Conservation (phyloP, 257 asterid genomes). For the Perilla frutescens region DNA sequence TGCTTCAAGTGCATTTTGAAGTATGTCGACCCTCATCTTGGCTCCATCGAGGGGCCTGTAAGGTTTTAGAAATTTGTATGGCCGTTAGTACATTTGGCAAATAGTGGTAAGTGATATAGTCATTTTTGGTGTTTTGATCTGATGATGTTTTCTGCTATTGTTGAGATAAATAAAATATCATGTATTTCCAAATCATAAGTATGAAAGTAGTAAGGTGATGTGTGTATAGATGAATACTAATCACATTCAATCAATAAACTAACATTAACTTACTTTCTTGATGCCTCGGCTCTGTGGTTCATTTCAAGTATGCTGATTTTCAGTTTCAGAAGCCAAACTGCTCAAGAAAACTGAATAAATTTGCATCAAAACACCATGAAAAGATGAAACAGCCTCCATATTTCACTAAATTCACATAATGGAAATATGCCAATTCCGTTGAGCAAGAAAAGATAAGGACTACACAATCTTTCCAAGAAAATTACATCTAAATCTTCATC, state of each 20-base stretch:
- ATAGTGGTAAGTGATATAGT: neutral
- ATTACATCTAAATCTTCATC: conserved; percentile 5
- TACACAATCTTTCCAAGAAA: neutral
- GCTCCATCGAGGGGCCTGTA: neutral
- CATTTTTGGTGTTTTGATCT: neutral
- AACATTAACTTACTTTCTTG: neutral
- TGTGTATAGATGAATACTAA: too few species aligned
- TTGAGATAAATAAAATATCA: neutral
- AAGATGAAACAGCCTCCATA: too few species aligned
- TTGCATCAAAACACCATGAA: too few species aligned
- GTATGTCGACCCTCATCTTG: neutral
- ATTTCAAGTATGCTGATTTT: conserved; percentile 4
- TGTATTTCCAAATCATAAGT: neutral
- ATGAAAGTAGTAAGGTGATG: too few species aligned
- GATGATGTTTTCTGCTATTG: conserved; percentile 13
- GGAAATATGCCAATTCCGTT: too few species aligned
- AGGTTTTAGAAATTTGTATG: conserved; percentile 6
- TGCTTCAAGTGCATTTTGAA: neutral
- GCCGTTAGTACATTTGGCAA: neutral
- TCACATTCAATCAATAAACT: too few species aligned
- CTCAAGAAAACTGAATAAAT: neutral
- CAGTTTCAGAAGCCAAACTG: conserved; percentile 9
- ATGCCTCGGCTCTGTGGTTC: too few species aligned
- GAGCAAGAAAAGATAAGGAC: neutral
- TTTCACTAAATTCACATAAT: too few species aligned